Evolutionary conservation across 2,329 filamentous ascomycete species (phyloP), one percentile per base, ranked within the genome.

Genomic region (Ophiostoma australiae): DNA sequence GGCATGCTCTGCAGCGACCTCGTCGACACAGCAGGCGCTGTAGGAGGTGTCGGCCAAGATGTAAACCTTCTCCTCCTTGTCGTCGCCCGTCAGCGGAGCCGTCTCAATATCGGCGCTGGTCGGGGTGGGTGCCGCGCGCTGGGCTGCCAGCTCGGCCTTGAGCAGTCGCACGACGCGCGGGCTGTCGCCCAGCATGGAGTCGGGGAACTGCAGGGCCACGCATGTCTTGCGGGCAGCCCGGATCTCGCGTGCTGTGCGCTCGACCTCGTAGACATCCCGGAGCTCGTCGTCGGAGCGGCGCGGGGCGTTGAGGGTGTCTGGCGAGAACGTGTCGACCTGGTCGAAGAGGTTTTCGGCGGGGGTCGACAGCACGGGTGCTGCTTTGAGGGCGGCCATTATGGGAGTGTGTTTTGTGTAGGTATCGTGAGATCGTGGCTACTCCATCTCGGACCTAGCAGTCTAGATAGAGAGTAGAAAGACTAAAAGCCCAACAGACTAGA

Each of bases 41-140:
- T 98, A 99, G 1, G 94, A 97, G 2, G 95, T 98, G 79, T 99
- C 95, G 41, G 91, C 95, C 23, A 99, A 83, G 72, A 99, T 94
- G 76, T 91, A 97, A 69, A 98, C 84, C 73, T 84, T 78, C 39
- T 77, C 77, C 6, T 37, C 70, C n/a, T 31, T n/a, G 11, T 52
- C 20, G 44, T 17, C 41, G 17, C 67, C 35, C 44, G 63, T 48
- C 15, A 48, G 17, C 4, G 52, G 52, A n/a, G 52, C 35, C 1
- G 61, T 69, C 31, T 68, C 39, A 17, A 52, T 33, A 10, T 52
- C 55, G 35, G 6, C 31, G 58, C 37, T 27, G 23, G 58, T 4
- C 20, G 5, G 20, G 4, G 44, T 23, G 3, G n/a, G 39, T 0
- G 41, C 72, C 15, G 68, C 76, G 3, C 39, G 15, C 35, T 13